Percentiles rank a stretch among this genome's conserved stretches.
Conservation (phyloP, 2,329 filamentous ascomycete species). For the Arthrobotrys sphaeroides region DNA sequence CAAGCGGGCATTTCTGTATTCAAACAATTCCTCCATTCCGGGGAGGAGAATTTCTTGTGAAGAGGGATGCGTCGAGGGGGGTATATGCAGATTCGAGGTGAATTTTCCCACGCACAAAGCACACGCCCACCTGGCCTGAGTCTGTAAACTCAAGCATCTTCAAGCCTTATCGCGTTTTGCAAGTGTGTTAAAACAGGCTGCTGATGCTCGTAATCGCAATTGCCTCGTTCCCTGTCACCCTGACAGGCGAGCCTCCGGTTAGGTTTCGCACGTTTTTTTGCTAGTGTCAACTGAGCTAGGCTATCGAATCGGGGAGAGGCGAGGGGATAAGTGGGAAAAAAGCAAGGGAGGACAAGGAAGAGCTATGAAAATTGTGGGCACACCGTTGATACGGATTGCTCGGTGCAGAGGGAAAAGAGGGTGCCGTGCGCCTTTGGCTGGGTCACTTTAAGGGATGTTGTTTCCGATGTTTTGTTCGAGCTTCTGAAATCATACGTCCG, state of each 20-base stretch:
- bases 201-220: constrained; percentile 40
- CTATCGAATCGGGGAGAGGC: constrained; percentile 33
- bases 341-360: constrained; percentile 34
- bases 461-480: constrained; percentile 49
- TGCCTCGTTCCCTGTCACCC: constrained; percentile 47
- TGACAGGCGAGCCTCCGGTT: constrained; percentile 50
- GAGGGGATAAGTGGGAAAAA: constrained; percentile 30
- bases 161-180: constrained; percentile 38
- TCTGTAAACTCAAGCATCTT: not conserved
- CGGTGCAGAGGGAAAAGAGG: constrained; percentile 27
- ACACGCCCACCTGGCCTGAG: not conserved
- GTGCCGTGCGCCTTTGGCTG: constrained; percentile 54
- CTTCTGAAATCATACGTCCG: constrained; percentile 33
- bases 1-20: constrained; percentile 43
- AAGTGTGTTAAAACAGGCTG: constrained; percentile 5
- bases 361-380: constrained; percentile 7
- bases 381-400: not conserved
- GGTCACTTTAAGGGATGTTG: constrained; percentile 47
- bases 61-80: constrained; percentile 13
- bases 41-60: constrained; percentile 38
- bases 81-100: not conserved
- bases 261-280: constrained; percentile 36
- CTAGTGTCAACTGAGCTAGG: constrained; percentile 19
- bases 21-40: constrained; percentile 34
- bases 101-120: constrained; percentile 7